phyloP scores from a whole-genome alignment of 129 eudicot genomes.

The Glebionis coronaria region DNA sequence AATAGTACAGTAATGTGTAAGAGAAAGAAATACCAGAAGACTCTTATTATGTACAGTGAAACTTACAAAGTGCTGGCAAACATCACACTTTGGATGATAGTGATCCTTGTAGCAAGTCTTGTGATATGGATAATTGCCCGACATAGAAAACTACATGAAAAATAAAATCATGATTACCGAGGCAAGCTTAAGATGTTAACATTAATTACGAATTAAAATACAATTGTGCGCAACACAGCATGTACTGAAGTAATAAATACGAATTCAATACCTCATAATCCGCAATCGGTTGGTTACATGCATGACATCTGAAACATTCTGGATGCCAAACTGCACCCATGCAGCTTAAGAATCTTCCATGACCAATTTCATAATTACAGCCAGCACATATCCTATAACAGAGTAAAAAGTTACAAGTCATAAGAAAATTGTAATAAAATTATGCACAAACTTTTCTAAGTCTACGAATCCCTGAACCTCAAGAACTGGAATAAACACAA shows the following conservation, averaged over 20 bases:
- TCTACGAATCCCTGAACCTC: background rate
- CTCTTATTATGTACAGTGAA: background rate
- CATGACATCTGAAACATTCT: constrained; percentile 91
- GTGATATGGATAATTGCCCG: constrained; percentile 77
- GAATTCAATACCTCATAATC: constrained; percentile 70
- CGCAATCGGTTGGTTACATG: constrained; percentile 80
- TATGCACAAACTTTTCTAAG: background rate
- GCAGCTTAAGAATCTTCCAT: constrained; percentile 85
- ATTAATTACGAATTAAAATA: background rate
- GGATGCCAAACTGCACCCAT: constrained; percentile 98
- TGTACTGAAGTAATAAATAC: constrained; percentile 12
- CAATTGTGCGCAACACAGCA: background rate
- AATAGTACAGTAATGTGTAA: background rate
- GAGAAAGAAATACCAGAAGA: background rate
- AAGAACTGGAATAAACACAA: background rate
- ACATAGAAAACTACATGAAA: constrained; percentile 66
- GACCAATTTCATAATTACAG: constrained; percentile 82
- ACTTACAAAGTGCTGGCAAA: constrained; percentile 86
- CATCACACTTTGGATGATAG: constrained; percentile 86
- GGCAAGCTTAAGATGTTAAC: too few species aligned
- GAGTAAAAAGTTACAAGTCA: constrained; percentile 2
- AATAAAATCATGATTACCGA: background rate
- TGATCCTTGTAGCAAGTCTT: constrained; percentile 78
- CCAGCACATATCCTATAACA: constrained; percentile 83
- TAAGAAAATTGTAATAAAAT: constrained; percentile 3